Conservation (phyloP, 2,329 filamentous ascomycete genomes). For the Zasmidium citrigriseum region DNA sequence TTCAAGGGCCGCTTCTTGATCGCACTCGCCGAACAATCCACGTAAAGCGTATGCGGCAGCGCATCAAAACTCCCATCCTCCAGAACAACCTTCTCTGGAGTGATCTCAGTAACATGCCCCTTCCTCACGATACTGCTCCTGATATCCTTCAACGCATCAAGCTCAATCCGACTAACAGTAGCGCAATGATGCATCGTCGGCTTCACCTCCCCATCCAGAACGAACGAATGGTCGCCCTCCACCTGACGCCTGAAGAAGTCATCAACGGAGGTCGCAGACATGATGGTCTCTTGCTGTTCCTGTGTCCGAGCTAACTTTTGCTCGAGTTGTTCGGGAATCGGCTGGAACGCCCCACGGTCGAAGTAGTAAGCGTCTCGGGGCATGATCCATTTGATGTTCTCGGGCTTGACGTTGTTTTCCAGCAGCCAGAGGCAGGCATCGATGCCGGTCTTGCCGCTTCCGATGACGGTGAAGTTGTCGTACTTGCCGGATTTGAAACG, state of each 20-base stretch:
- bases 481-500: constrained; percentile 6
- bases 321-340: constrained; percentile 4
- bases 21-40: constrained; percentile 21
- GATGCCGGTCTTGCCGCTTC: constrained; percentile 24
- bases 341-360: constrained; percentile 15
- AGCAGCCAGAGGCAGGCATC: constrained; percentile 23
- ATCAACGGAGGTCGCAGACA: constrained; percentile 15
- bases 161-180: constrained; percentile 18
- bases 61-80: constrained; percentile 9
- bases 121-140: constrained; percentile 14
- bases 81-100: constrained; percentile 9
- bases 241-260: constrained; percentile 11
- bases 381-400: constrained; percentile 25
- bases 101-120: constrained; percentile 15
- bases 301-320: neutral
- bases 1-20: constrained; percentile 10
- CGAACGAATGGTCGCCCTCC: constrained; percentile 6
- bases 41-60: constrained; percentile 15
- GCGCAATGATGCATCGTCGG: constrained; percentile 22
- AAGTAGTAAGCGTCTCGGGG: constrained; percentile 21
- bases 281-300: constrained; percentile 5
- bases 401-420: constrained; percentile 9
- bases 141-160: constrained; percentile 17
- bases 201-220: constrained; percentile 9
- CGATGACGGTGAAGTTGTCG: constrained; percentile 20